Conservation (phyloP, 2,329 filamentous ascomycete species). For the Juglanconis oblonga region DNA sequence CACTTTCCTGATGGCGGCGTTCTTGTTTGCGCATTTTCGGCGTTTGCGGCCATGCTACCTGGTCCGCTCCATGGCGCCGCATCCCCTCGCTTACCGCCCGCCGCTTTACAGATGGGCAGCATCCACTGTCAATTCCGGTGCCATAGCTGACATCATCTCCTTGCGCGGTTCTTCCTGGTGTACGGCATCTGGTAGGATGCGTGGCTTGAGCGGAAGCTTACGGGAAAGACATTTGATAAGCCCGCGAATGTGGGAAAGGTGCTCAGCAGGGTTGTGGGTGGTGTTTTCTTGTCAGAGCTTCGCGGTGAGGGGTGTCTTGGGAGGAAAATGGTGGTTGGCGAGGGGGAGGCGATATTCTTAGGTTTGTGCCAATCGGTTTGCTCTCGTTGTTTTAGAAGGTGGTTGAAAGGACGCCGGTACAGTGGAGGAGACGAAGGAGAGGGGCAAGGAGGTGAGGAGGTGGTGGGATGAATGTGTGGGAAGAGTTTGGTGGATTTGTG, state of each 20-base stretch:
- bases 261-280: conserved; percentile 37
- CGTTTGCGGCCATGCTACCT: conserved; percentile 37
- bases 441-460: conserved; percentile 3
- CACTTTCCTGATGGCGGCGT: conserved; percentile 40
- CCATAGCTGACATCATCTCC: conserved; percentile 42
- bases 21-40: conserved; percentile 37
- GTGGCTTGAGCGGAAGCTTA: conserved; percentile 37
- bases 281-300: conserved; percentile 38
- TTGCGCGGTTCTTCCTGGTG: conserved; percentile 40
- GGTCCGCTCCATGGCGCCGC: conserved; percentile 32
- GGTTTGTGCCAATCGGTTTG: conserved; percentile 26
- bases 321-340: conserved; percentile 30
- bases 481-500: conserved; percentile 36
- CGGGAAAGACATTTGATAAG: conserved; percentile 30
- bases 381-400: conserved; percentile 29
- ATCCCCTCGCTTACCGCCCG: conserved; percentile 40
- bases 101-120: conserved; percentile 38
- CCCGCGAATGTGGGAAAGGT: conserved; percentile 41
- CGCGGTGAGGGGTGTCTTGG: conserved; percentile 36
- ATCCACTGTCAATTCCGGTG: conserved; percentile 40
- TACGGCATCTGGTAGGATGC: conserved; percentile 44
- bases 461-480: conserved; percentile 33
- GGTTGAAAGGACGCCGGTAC: conserved; percentile 20
- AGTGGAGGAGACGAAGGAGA: conserved; percentile 16
- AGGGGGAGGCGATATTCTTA: conserved; percentile 32